These are phyloP conservation scores for Gracilaria domingensis DNA, from an alignment of 23 red algal species.

Conservation along the genomic window DNA sequence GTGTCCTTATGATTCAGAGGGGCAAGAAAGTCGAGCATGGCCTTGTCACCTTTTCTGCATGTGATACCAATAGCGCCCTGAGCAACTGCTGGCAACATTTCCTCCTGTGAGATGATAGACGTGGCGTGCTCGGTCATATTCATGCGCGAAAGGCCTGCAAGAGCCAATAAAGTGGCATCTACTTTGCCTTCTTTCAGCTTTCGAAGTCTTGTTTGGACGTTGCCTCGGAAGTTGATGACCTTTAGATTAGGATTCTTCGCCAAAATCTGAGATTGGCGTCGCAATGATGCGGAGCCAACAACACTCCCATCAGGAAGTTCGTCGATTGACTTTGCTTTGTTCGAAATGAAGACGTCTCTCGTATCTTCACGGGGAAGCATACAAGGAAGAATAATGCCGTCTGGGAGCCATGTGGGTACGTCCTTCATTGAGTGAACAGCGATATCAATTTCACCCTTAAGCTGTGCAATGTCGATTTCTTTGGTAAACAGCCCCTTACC, in stretches of 20 bases:
- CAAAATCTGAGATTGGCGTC: constrained; percentile 95
- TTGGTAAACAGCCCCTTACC: constrained; percentile 99
- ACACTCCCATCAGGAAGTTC: constrained; percentile 92
- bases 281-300: constrained; percentile 90
- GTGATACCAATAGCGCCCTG: constrained; percentile 99
- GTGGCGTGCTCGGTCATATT: constrained; percentile 87
- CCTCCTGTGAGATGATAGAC: constrained; percentile 81
- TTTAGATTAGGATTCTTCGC: constrained; percentile 92
- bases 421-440: constrained; percentile 99
- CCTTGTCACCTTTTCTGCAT: constrained; percentile 68
- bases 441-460: constrained; percentile 96
- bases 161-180: constrained; percentile 95
- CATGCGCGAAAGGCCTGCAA: constrained; percentile 94
- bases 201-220: constrained; percentile 95
- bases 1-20: constrained; percentile 83
- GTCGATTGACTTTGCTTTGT: constrained; percentile 72
- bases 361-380: constrained; percentile 97
- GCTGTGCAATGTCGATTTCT: constrained; percentile 98
- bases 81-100: constrained; percentile 98
- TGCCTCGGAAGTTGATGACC: constrained; percentile 98
- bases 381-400: constrained; percentile 89
- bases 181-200: constrained; percentile 91
- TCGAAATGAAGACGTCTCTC: constrained; percentile 95
- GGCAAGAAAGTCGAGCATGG: constrained; percentile 74
- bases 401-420: constrained; percentile 96